A percentile compares a stretch with the other conserved stretches of the same genome.
phyloP scores from a whole-genome alignment of 1,284 basidiomycete species.

The Pterulicium gracile region DNA sequence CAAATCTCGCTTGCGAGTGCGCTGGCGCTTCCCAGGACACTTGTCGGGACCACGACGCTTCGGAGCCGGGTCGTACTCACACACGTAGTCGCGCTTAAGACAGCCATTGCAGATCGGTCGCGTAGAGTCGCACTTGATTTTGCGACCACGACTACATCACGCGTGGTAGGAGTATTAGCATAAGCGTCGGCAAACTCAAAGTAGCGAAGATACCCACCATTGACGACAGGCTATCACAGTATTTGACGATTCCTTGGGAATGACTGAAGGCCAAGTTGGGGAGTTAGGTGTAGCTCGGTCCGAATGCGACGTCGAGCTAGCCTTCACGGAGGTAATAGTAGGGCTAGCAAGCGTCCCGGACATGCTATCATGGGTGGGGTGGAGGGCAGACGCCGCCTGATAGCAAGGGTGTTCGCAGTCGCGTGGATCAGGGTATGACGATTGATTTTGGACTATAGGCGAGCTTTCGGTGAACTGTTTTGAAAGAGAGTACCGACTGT shows the following conservation, averaged over 20 bases:
- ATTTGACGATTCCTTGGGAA: slow-evolving; percentile 50
- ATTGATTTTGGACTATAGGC: no score
- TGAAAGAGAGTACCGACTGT: no score
- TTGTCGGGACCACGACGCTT: slow-evolving; percentile 77
- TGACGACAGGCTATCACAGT: slow-evolving; percentile 62
- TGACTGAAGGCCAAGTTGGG: slow-evolving; percentile 19
- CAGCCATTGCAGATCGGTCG: slow-evolving; percentile 73
- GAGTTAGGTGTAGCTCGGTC: slow-evolving; percentile 14
- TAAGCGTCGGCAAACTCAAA: no score
- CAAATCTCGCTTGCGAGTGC: slow-evolving; percentile 69
- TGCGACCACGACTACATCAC: slow-evolving; percentile 68
- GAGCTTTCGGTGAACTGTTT: no score
- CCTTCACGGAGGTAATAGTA: no score
- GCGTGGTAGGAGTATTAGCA: no score
- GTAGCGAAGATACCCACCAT: slow-evolving; percentile 32
- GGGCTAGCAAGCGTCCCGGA: no score
- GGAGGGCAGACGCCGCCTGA: no score
- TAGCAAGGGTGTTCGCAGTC: no score
- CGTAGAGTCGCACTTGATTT: slow-evolving; percentile 76
- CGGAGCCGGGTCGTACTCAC: slow-evolving; percentile 68
- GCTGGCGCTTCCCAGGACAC: slow-evolving; percentile 67
- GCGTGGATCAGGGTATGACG: no score
- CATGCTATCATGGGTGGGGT: no score
- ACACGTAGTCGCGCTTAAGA: slow-evolving; percentile 58
- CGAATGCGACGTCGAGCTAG: no score